Conservation (phyloP, 2,329 filamentous ascomycete species). For the Trichoderma sp. region DNA sequence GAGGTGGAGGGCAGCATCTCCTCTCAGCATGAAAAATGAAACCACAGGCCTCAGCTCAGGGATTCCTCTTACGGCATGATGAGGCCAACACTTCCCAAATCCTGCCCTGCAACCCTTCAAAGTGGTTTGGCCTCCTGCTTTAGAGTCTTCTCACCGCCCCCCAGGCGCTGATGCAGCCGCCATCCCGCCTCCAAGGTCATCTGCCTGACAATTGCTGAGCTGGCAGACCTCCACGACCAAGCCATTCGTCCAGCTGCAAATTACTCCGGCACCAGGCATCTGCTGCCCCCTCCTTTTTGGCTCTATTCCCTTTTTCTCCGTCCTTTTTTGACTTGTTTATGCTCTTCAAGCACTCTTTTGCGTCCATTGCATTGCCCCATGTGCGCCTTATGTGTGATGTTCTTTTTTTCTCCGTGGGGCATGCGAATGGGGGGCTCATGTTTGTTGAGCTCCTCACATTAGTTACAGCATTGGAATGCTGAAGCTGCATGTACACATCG, state of each 20-base stretch:
- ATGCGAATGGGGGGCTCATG: background rate
- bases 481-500: background rate
- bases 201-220: slow-evolving; percentile 40
- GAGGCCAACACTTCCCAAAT: background rate
- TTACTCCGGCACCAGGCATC: slow-evolving; percentile 12
- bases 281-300: background rate
- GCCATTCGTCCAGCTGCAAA: slow-evolving; percentile 18
- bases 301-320: background rate
- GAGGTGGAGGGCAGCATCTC: background rate
- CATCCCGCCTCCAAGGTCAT: slow-evolving; percentile 34
- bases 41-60: background rate
- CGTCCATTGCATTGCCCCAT: slow-evolving; percentile 11
- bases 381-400: background rate
- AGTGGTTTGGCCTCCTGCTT: background rate
- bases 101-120: background rate
- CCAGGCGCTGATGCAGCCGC: slow-evolving; percentile 20
- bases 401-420: background rate
- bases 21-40: background rate
- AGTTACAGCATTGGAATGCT: background rate
- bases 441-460: background rate
- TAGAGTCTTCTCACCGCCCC: slow-evolving; percentile 7
- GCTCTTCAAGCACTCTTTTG: background rate
- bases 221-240: slow-evolving; percentile 34
- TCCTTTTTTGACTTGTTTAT: background rate
- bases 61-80: background rate